These are phyloP conservation scores for Nannochloris sp. DNA, from an alignment of 139 green algal species.

Conservation along the genomic window DNA sequence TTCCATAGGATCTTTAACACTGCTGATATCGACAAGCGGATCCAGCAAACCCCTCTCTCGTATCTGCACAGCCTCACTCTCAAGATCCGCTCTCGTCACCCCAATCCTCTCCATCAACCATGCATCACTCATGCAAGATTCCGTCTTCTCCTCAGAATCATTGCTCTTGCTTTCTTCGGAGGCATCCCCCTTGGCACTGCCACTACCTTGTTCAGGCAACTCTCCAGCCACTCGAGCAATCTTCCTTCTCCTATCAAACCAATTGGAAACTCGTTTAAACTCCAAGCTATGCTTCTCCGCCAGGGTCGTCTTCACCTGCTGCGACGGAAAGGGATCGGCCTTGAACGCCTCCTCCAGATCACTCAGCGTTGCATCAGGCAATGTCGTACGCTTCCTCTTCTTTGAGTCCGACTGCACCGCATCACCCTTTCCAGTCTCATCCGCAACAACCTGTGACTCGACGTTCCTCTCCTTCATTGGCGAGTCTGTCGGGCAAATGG, in stretches of 20 bases:
- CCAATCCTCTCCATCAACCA: no score
- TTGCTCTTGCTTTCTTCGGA: neutral
- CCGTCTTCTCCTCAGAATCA: no score
- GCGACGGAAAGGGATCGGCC: slow-evolving; percentile 7
- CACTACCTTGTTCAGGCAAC: neutral
- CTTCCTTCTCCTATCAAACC: slow-evolving; percentile 26
- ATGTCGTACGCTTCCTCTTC: neutral
- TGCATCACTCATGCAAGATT: no score
- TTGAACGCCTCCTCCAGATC: slow-evolving; percentile 13
- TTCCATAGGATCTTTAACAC: neutral
- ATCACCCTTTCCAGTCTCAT: neutral
- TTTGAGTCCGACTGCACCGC: neutral
- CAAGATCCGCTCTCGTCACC: no score
- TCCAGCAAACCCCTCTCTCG: neutral
- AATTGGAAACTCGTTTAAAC: slow-evolving; percentile 18
- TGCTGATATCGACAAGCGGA: neutral
- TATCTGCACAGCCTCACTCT: neutral
- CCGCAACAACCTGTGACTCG: no score
- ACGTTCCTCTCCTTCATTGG: no score
- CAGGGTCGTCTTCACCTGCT: slow-evolving; percentile 3
- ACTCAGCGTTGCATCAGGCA: neutral
- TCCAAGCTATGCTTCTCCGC: slow-evolving; percentile 9
- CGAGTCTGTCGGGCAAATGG: no score
- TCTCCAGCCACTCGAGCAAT: neutral
- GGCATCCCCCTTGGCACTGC: neutral